Evolutionary conservation across 805 yeast genomes (phyloP), one percentile per base, ranked within the genome.

Genomic region (Yarrowia sp.): DNA sequence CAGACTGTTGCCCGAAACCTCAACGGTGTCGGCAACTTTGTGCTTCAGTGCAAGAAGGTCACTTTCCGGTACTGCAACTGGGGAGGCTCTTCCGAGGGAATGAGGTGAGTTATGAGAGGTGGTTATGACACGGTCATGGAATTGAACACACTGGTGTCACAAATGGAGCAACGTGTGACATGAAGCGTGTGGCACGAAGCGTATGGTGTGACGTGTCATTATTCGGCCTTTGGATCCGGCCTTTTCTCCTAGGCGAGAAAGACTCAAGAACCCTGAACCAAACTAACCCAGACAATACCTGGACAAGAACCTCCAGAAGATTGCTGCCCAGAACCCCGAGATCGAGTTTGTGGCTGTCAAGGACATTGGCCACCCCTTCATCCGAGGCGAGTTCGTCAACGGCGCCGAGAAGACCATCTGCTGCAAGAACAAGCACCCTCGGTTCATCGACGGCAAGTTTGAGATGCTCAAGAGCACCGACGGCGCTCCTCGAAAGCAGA

Each of bases 41-140:
- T 71, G 33, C 76, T 71, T 65, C 76, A 80, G 66, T 92, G 98
- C 78, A 85, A 83, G 70, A 85, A 83, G 72, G 82, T 95, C 62
- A 82, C 87, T 0, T 75, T 95, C 51, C 88, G 89, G 67, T 95
- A 87, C 78, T 92, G 97, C 79, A 92, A 95, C 80, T 88, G 96
- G 87, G 98, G 98, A 46, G 98, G 98, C 22, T 88, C 96, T 2
- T 92, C 98, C 0, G 81, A 81, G 62, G 98, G 98, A 3, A 83
- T 92, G 78, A 80, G 80, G 66, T 69, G 65, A 26, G 70, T 61
- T 26, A 26, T 26, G 30, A 26, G 30, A 26, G n/a, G n/a, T n/a
- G n/a, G n/a, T n/a, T n/a, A n/a, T n/a, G n/a, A n/a, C n/a, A n/a
- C n/a, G n/a, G n/a, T n/a, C n/a, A n/a, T n/a, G n/a, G n/a, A n/a